Evolutionary conservation across 2,329 filamentous ascomycete species (phyloP).

Genomic region (Colletotrichum camelliae): DNA sequence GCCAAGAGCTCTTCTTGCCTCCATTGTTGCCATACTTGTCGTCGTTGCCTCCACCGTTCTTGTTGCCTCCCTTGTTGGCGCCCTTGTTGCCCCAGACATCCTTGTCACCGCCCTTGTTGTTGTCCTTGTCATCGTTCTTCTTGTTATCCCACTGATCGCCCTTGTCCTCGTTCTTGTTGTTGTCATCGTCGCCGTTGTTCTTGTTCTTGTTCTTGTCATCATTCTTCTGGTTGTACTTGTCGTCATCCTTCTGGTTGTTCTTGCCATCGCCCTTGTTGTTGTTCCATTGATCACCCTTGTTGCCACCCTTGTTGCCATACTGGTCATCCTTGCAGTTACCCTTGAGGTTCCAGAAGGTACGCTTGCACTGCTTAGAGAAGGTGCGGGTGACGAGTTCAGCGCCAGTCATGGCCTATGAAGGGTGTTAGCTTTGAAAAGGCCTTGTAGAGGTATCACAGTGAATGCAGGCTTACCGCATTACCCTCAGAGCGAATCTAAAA

Average conservation of each 20-base stretch:
- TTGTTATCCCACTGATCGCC: constrained; percentile 2
- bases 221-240: not conserved
- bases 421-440: not conserved
- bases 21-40: not conserved
- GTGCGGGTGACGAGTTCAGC: not conserved
- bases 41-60: not conserved
- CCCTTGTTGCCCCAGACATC: not conserved
- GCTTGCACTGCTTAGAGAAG: constrained; percentile 3
- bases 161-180: not conserved
- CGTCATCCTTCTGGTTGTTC: not conserved
- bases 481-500: not conserved
- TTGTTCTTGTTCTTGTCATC: not conserved
- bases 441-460: not conserved
- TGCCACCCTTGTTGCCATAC: not conserved
- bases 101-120: not conserved
- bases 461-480: not conserved
- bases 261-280: not conserved
- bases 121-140: not conserved
- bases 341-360: constrained; percentile 3
- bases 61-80: not conserved
- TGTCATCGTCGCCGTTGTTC: not conserved
- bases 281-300: not conserved
- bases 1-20: not conserved
- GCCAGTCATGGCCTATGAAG: not conserved
- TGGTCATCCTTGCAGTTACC: not conserved